phyloP scores from a whole-genome alignment of 2,329 filamentous ascomycete genomes.

The Neonectria punicea region DNA sequence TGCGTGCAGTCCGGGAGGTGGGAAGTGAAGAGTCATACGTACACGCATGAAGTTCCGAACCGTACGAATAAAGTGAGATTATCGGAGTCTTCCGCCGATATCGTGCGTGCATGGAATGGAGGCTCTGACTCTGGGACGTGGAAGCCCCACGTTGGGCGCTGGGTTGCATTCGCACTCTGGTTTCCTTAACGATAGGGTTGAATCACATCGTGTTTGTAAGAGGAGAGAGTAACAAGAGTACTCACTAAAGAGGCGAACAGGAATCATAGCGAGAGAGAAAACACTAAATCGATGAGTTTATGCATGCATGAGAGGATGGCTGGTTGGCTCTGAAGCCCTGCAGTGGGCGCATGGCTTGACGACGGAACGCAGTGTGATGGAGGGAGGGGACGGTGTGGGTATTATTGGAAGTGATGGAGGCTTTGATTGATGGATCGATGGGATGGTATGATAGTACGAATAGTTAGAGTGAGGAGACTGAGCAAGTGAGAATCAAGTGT shows the following conservation, averaged over 20 bases:
- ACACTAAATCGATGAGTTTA: conserved; percentile 20
- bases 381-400: conserved; percentile 29
- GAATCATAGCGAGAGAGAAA: background rate
- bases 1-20: background rate
- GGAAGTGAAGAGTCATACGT: conserved; percentile 11
- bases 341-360: conserved; percentile 13
- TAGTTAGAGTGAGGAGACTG: conserved; percentile 4
- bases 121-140: conserved; percentile 22
- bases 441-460: conserved; percentile 1
- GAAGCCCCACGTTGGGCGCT: conserved; percentile 9
- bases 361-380: conserved; percentile 15
- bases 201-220: background rate
- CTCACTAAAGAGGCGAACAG: background rate
- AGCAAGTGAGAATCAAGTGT: conserved; percentile 8
- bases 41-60: background rate
- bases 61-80: background rate
- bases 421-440: conserved; percentile 22
- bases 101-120: conserved; percentile 19
- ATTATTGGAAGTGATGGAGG: conserved; percentile 21
- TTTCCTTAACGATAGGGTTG: background rate
- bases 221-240: background rate
- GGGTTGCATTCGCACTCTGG: background rate
- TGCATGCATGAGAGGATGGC: conserved; percentile 22
- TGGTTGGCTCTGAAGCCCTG: conserved; percentile 10
- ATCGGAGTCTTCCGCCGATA: conserved; percentile 17